Conservation (phyloP, 2,329 filamentous ascomycete species). For the Phoma sp. region DNA sequence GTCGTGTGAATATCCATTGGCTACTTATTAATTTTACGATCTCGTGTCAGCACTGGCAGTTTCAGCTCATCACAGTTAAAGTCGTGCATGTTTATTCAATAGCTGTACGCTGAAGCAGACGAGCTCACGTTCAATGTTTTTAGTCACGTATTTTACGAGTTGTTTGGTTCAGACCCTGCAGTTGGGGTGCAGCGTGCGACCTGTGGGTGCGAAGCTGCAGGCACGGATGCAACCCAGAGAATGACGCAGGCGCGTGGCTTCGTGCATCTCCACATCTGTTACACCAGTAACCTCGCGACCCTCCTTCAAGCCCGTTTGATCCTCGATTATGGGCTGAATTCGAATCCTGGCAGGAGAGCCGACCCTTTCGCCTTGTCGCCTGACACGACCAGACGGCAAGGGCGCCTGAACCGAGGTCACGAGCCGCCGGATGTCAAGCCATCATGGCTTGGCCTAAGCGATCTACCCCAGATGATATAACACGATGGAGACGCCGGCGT, state of each 20-base stretch:
- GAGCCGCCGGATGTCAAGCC: conserved; percentile 31
- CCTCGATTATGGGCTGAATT: conserved; percentile 13
- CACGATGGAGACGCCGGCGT: conserved; percentile 26
- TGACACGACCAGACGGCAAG: conserved; percentile 24
- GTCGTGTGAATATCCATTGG: too few species aligned
- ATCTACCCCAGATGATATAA: conserved; percentile 33
- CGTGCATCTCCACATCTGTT: conserved; percentile 15
- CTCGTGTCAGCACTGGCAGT: too few species aligned
- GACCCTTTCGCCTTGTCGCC: conserved; percentile 21
- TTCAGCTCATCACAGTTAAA: too few species aligned
- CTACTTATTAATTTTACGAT: too few species aligned
- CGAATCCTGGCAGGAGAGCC: conserved; percentile 20
- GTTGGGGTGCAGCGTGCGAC: background rate
- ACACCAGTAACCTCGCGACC: conserved; percentile 18
- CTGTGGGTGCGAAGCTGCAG: conserved; percentile 6
- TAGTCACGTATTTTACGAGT: too few species aligned
- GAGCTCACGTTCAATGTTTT: too few species aligned
- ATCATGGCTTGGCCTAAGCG: conserved; percentile 31
- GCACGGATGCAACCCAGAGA: conserved; percentile 1
- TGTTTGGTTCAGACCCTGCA: background rate
- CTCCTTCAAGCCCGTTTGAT: conserved; percentile 16
- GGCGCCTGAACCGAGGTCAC: conserved; percentile 33
- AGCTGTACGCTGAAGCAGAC: too few species aligned
- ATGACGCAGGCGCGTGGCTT: conserved; percentile 28
- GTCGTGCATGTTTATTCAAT: too few species aligned